Evolutionary conservation across 2,329 filamentous ascomycete genomes (phyloP).

Genomic region (Emericellopsis atlantica): DNA sequence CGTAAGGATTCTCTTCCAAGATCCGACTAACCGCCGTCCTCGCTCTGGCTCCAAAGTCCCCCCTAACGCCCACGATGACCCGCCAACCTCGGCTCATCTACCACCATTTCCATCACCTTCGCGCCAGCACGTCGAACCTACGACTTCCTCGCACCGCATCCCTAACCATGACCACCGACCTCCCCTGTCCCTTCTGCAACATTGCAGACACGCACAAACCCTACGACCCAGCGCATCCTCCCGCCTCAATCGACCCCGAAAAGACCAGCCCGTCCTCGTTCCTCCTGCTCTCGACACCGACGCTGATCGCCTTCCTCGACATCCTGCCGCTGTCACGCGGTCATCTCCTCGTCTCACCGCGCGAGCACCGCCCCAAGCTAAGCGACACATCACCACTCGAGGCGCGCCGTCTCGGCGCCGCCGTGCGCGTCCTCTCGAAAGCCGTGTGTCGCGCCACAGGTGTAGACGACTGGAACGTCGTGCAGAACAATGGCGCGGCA

Average conservation of each 20-base stretch:
- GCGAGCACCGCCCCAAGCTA: conserved; percentile 66
- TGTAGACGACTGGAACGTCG: conserved; percentile 82
- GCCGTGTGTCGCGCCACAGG: conserved; percentile 59
- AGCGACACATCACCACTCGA: conserved; percentile 54
- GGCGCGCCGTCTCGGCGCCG: conserved; percentile 52
- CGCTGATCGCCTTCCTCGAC: conserved; percentile 80
- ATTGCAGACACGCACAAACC: conserved; percentile 39
- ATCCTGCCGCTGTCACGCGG: conserved; percentile 78
- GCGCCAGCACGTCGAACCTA: not conserved
- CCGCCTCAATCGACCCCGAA: conserved; percentile 17
- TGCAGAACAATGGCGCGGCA: conserved; percentile 86
- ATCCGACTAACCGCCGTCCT: too few species aligned
- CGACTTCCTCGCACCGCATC: not conserved
- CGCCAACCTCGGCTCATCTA: not conserved
- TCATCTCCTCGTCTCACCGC: conserved; percentile 72
- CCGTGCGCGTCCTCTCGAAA: conserved; percentile 59
- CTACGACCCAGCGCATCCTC: conserved; percentile 30
- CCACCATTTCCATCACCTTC: not conserved
- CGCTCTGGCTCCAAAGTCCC: too few species aligned
- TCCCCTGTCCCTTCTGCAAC: conserved; percentile 48
- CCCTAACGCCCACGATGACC: too few species aligned
- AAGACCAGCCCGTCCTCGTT: conserved; percentile 35
- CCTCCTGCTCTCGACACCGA: conserved; percentile 64
- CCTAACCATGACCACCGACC: not conserved
- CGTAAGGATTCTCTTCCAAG: too few species aligned